These are phyloP conservation scores for Solanum appendiculatum DNA, from an alignment of 257 asterid genomes.

Conservation along the genomic window DNA sequence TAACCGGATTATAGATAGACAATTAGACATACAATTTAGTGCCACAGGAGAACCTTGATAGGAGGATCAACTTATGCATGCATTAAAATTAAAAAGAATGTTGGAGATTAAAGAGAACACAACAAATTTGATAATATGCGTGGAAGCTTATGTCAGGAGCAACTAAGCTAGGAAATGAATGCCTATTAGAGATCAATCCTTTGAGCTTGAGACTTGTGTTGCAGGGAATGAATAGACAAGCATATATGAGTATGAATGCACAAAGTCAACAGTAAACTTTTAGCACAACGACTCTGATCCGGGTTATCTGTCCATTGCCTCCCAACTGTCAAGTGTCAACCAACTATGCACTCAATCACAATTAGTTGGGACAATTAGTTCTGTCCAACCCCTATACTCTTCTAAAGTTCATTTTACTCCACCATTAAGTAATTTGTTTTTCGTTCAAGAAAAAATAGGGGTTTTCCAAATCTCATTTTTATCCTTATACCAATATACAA, in stretches of 20 bases:
- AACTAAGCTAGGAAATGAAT: background rate
- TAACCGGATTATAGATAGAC: background rate
- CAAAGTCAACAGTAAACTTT: background rate
- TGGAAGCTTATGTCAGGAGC: background rate
- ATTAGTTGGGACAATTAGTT: background rate
- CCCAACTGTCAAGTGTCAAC: background rate
- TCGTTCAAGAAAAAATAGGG: background rate
- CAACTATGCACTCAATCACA: background rate
- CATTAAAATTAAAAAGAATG: background rate
- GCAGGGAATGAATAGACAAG: background rate
- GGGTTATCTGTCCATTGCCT: background rate
- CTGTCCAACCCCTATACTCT: background rate
- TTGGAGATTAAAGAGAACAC: background rate
- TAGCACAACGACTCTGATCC: background rate
- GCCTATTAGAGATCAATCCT: background rate
- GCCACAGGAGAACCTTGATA: background rate
- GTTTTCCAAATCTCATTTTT: background rate
- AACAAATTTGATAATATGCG: background rate
- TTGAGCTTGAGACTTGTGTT: background rate
- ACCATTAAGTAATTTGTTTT: background rate
- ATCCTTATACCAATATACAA: background rate
- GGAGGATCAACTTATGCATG: background rate
- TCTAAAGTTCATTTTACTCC: background rate
- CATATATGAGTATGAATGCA: background rate
- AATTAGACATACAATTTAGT: background rate